phyloP scores from a whole-genome alignment of 1,284 basidiomycete genomes.

The Apiotrichum porosum region DNA sequence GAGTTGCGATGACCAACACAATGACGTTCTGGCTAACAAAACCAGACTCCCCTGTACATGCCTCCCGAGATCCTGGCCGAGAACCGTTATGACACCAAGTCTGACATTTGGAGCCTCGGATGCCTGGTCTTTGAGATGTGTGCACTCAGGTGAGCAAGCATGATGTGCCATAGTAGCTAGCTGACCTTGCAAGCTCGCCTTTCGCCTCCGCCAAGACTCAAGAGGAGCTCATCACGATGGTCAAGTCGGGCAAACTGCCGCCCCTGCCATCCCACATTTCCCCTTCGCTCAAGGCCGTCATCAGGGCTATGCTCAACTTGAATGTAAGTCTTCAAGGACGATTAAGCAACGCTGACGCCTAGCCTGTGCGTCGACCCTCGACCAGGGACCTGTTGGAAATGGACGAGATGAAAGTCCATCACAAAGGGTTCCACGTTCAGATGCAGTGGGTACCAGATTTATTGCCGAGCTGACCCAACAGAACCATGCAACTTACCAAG shows the following conservation, averaged over 20 bases:
- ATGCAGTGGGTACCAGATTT: slow-evolving; percentile 53
- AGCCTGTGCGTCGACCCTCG: slow-evolving; percentile 43
- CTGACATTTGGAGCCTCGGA: slow-evolving; percentile 96
- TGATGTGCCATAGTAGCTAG: no score
- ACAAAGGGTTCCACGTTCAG: slow-evolving; percentile 45
- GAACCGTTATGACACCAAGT: slow-evolving; percentile 92
- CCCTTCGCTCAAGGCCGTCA: slow-evolving; percentile 32
- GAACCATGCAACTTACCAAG: slow-evolving; percentile 26
- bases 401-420: slow-evolving; percentile 46
- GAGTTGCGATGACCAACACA: slow-evolving; percentile 30
- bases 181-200: slow-evolving; percentile 37
- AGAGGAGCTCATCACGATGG: slow-evolving; percentile 44
- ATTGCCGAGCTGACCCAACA: slow-evolving; percentile 7
- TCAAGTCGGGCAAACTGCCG: slow-evolving; percentile 43
- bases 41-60: slow-evolving; percentile 96
- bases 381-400: slow-evolving; percentile 46
- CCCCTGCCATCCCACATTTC: slow-evolving; percentile 40
- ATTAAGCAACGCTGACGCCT: background rate
- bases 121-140: slow-evolving; percentile 95
- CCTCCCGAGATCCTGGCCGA: slow-evolving; percentile 95
- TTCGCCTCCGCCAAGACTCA: slow-evolving; percentile 47
- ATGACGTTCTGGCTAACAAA: no score
- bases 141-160: slow-evolving; percentile 59
- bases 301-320: slow-evolving; percentile 44
- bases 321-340: slow-evolving; percentile 28